Evolutionary conservation across 306 rosid genomes (phyloP), one percentile per base, ranked within the genome.

Genomic region (Quercus alba): DNA sequence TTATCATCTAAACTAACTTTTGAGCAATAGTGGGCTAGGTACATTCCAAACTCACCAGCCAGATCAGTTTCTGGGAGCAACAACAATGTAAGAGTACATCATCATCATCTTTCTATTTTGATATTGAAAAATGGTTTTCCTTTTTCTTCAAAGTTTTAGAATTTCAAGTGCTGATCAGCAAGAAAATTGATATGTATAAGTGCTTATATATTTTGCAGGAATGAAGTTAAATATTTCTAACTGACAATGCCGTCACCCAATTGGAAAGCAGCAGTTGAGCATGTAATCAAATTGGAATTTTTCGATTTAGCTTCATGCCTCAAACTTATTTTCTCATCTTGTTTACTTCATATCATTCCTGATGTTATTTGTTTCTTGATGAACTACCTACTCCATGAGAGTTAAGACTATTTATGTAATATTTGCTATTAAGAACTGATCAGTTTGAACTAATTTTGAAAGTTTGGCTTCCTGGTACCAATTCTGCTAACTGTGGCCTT

Each of bases 21-120:
- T 78, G 58, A 71, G 26, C 70, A 52, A 83, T 87, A 94, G 99
- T 95, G 99, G 99, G 95, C 99, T 25, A 87, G 97, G 93, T 93
- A 89, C 90, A 85, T 92, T 82, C 97, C 99, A 74, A 84, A 84
- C 79, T 88, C 97, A 1, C 81, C 90, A 81, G 79, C 88, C 61
- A 85, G 87, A 69, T 83, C 97, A 55, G 81, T 77, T 80, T 75
- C 93, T 26, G 94, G 89, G 35, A 88, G 78, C 72, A 88, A 75
- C 57, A 84, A 81, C 63, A 81, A 83, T 82, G 90, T 90, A 73
- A 88, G 84, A 78, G 11, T 9, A 12, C 21, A 14, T 61, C 5
- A 6, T 12, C 67, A 49, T 18, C 10, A 7, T 66, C 51, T 66
- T 9, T 3, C 12, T 66, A 15, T 18, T 19, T 8, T 7, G 46